Evolutionary conservation across 345 rosid species (phyloP), one percentile per base, ranked within the genome.

Genomic region (Melaleuca quinquenervia): DNA sequence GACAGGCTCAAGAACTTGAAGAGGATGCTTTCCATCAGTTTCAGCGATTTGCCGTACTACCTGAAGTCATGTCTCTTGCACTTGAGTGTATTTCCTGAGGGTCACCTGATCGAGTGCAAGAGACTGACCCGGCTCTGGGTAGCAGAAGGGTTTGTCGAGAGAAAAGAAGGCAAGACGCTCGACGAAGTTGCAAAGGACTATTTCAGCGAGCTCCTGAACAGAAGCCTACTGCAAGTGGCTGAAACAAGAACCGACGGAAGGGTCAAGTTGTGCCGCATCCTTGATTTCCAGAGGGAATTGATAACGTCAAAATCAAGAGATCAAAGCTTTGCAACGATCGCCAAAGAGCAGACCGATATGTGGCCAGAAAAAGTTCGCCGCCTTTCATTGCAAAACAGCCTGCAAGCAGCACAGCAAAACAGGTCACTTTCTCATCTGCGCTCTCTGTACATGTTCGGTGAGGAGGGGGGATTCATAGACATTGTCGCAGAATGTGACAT

Each of bases 101-200:
- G 84, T 60, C 85, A 54, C 82, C 83, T 27, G 12, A 87, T 92
- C 5, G 90, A 89, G 41, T 83, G 50, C 2, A 48, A 11, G 84
- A 84, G 88, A 86, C 83, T 90, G 50, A 62, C 90, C 76, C 86
- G 92, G 4, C 51, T 92, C 50, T 92, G 94, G 94, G 87, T 87
- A 10, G 91, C 93, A 0, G 91, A 91, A 82, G 91, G 93, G 26
- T 90, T 91, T 52, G 89, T 90, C n/a, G 87, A 84, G 86, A 75
- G 45, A 44, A 90, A 88, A 85, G 88, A 87, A 82, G 93, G 93
- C 14, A 89, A 82, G 89, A 85, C 88, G 6, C 54, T 48, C 7
- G 92, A 92, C 85, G 93, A 92, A 82, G 91, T 87, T 78, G 93
- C 91, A 7, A 88, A 89, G 83, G 90, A 83, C 16, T 92, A 90